A percentile compares a stretch with the other conserved stretches of the same genome.
Conservation (phyloP, 2,329 filamentous ascomycete genomes). For the Monilinia aucupariae region DNA sequence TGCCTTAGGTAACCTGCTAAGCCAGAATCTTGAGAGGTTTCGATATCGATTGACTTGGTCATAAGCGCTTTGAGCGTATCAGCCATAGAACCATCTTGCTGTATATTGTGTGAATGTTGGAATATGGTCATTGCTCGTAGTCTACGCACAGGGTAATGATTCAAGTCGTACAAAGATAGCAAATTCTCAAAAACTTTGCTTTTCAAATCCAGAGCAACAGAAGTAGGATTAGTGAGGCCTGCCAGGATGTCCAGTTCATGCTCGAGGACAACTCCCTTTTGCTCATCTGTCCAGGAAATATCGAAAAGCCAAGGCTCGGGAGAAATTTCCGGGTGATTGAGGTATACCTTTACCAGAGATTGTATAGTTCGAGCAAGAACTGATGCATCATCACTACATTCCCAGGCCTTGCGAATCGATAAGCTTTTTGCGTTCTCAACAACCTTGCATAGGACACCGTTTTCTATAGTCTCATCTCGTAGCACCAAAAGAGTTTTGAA, state of each 20-base stretch:
- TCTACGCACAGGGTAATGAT: conserved; percentile 32
- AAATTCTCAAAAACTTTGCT: conserved; percentile 26
- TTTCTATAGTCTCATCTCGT: conserved; percentile 55
- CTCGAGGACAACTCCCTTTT: conserved; percentile 54
- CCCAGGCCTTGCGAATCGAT: conserved; percentile 51
- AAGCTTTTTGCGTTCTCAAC: conserved; percentile 44
- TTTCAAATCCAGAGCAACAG: conserved; percentile 20
- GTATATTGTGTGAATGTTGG: conserved; percentile 16
- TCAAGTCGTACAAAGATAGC: conserved; percentile 28
- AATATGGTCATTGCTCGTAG: conserved; percentile 29
- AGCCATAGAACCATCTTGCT: conserved; percentile 18
- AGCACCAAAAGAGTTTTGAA: conserved; percentile 54
- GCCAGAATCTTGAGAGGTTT: conserved; percentile 27
- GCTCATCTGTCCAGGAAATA: conserved; percentile 40
- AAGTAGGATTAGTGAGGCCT: conserved; percentile 21
- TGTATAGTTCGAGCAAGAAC: conserved; percentile 54
- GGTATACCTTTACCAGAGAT: conserved; percentile 54
- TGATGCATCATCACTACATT: conserved; percentile 44
- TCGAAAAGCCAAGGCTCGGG: conserved; percentile 39
- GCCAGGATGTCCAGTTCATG: conserved; percentile 49
- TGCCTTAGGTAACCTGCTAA: conserved; percentile 27
- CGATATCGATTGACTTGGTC: conserved; percentile 16
- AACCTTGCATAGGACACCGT: conserved; percentile 52
- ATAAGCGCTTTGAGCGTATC: conserved; percentile 19
- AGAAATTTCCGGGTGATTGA: conserved; percentile 53